Base-by-base conservation (phyloP, 2,329 filamentous ascomycete species). In the Echinosphaeria canescens region DNA sequence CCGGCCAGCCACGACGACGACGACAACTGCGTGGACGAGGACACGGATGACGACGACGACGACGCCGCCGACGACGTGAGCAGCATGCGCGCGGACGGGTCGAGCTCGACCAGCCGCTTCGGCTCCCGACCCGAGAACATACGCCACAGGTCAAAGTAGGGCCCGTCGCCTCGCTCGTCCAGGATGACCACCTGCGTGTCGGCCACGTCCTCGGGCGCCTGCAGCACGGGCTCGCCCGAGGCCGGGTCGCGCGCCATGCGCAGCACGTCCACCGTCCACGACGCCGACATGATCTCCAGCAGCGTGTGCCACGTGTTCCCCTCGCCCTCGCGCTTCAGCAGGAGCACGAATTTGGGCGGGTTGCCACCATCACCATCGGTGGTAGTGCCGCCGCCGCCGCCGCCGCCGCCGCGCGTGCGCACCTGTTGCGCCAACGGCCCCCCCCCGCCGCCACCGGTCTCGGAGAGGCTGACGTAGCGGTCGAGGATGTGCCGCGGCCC, bases 91-190 rank as follows among this genome's bases (percentile, higher is more conserved):
- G 15, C 27, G 27, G 27, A 24, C 9, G 11, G 25, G 2, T 37
- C 23, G 7, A 44, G 25, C 19, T 48, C 38, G 5, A 27, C 22
- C 14, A 47, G 25, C 2, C 47, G 44, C 8, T 46, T 25, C 13
- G 43, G 38, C 5, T 37, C 37, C 22, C 38, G 36, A 18, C 39
- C 34, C 4, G 47, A 39, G 23, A 51, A 46, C 10, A 50, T 34
- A 4, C 29, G 37, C 49, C 49, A 54, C 11, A 53, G 38, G 23
- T 47, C 43, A 22, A 43, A 43, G 32, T 44, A 51, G 2, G 45
- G 42, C 3, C 47, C 47, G 23, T 50, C 37, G 1, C 25, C 24
- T 10, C 36, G 36, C 18, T 47, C 37, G 30, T 53, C 50, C 4
- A 49, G 28, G 23, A 52, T 33, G 15, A 53, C 30, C 9, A 50